phyloP scores from a whole-genome alignment of 208 protist genomes.

The Crithidia thermophila region DNA sequence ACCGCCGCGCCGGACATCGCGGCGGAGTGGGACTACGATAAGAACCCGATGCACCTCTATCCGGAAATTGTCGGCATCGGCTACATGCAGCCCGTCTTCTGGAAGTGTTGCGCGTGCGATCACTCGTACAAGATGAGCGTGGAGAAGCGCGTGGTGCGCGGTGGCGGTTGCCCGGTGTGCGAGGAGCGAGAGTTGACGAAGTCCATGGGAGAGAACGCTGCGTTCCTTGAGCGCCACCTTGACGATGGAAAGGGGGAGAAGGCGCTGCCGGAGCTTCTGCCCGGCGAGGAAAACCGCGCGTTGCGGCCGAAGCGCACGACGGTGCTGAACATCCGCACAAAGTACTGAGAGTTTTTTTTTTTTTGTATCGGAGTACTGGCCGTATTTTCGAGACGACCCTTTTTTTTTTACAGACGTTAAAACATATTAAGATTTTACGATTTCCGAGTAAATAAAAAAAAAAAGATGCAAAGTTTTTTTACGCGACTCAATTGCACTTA shows the following conservation, averaged over 20 bases:
- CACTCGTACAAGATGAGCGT: constrained; percentile 79
- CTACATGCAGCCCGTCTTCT: constrained; percentile 78
- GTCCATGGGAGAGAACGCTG: constrained; percentile 4
- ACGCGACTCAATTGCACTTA: too few species aligned
- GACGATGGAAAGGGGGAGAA: neutral
- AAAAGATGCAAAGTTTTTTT: too few species aligned
- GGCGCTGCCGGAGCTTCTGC: constrained; percentile 21
- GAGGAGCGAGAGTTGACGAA: constrained; percentile 7
- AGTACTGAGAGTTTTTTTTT: too few species aligned
- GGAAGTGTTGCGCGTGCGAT: constrained; percentile 65
- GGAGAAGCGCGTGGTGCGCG: constrained; percentile 91
- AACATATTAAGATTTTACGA: too few species aligned
- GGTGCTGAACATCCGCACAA: constrained; percentile 83
- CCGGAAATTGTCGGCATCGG: constrained; percentile 87
- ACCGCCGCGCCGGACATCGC: constrained; percentile 88
- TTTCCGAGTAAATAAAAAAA: too few species aligned
- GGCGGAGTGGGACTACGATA: constrained; percentile 86
- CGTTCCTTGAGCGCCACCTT: neutral
- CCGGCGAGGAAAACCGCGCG: constrained; percentile 61
- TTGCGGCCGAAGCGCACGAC: constrained; percentile 78
- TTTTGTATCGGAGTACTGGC: too few species aligned
- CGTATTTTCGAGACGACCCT: too few species aligned
- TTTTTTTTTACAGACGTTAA: too few species aligned
- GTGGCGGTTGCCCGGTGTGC: constrained; percentile 72
- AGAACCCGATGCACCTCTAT: constrained; percentile 83